Conservation (phyloP, 2,329 filamentous ascomycete species). For the Pseudogymnoascus sp. region DNA sequence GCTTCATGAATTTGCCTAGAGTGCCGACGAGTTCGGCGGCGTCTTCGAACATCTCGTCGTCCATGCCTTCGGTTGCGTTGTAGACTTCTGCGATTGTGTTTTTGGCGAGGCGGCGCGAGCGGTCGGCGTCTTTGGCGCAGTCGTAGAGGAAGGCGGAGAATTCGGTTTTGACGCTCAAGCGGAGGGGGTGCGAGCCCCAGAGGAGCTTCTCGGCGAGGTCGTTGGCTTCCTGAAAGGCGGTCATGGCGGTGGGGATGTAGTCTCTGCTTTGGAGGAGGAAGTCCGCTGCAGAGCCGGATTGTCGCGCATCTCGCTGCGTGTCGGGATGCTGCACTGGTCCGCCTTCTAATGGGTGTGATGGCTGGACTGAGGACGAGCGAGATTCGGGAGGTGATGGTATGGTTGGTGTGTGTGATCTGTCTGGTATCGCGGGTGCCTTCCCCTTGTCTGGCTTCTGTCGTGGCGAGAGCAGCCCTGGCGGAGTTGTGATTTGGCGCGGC, state of each 20-base stretch:
- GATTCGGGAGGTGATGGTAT: conserved; percentile 14
- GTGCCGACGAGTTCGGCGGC: conserved; percentile 81
- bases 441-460: conserved; percentile 24
- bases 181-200: conserved; percentile 81
- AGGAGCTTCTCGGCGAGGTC: conserved; percentile 65
- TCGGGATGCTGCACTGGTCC: conserved; percentile 38
- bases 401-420: conserved; percentile 13
- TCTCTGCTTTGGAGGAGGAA: conserved; percentile 74
- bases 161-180: conserved; percentile 84
- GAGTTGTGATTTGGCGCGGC: conserved; percentile 31
- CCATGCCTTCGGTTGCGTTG: conserved; percentile 82
- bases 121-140: conserved; percentile 73
- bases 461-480: conserved; percentile 25
- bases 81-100: conserved; percentile 85
- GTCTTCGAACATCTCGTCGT: conserved; percentile 91
- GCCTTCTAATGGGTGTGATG: conserved; percentile 27
- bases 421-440: conserved; percentile 16
- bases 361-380: conserved; percentile 25
- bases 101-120: conserved; percentile 67
- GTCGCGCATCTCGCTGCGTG: conserved; percentile 32
- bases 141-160: conserved; percentile 91
- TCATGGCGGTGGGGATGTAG: conserved; percentile 73
- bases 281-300: conserved; percentile 44
- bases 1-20: conserved; percentile 80
- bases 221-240: conserved; percentile 72